Conservation (phyloP, 164 flowering plant genomes). For the Litsea cubeba region DNA sequence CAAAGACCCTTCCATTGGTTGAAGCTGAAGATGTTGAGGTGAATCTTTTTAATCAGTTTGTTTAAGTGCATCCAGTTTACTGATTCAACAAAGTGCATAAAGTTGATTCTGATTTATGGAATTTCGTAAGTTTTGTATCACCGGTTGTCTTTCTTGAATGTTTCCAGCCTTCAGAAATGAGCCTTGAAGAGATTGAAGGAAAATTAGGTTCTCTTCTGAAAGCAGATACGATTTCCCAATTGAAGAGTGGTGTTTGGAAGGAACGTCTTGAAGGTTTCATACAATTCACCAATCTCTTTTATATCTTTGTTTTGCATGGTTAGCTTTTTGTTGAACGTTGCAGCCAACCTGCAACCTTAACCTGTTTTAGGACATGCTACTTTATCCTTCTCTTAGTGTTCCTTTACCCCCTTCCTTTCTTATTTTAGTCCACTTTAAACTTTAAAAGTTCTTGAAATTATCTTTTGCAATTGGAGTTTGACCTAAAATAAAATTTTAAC, state of each 20-base stretch:
- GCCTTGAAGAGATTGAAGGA: slow-evolving; percentile 94
- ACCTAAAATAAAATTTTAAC: neutral
- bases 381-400: neutral
- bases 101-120: neutral
- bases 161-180: slow-evolving; percentile 90
- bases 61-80: no score
- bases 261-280: slow-evolving; percentile 88
- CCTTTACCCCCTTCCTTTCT: neutral
- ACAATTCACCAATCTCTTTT: slow-evolving; percentile 3
- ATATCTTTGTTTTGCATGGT: neutral
- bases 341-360: neutral
- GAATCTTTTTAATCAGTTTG: neutral
- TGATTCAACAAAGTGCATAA: neutral
- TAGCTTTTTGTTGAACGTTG: neutral
- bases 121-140: neutral
- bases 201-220: slow-evolving; percentile 68
- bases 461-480: neutral
- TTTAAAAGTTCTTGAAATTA: no score
- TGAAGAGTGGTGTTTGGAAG: slow-evolving; percentile 96
- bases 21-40: slow-evolving; percentile 96
- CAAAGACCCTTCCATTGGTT: slow-evolving; percentile 39
- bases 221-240: slow-evolving; percentile 65
- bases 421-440: neutral
- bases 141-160: slow-evolving; percentile 4
- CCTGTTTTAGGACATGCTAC: neutral